A percentile compares a stretch with the other conserved stretches of the same genome.
phyloP scores from a whole-genome alignment of 2,329 filamentous ascomycete genomes.

The Exophiala aquamarina region DNA sequence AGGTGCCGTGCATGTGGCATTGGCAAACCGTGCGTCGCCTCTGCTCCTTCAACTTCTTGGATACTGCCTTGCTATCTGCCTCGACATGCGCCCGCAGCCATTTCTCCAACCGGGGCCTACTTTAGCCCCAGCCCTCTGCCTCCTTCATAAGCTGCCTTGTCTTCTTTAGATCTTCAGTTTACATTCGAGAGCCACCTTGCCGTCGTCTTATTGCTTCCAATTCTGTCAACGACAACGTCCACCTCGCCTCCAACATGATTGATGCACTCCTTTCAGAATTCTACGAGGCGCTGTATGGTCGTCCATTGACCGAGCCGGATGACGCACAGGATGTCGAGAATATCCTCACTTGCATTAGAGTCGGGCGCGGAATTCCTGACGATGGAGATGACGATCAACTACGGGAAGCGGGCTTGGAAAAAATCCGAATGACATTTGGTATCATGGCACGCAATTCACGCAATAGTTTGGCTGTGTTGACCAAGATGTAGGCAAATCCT shows the following conservation, averaged over 20 bases:
- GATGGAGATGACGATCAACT: conserved; percentile 11
- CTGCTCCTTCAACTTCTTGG: too few species aligned
- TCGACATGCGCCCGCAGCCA: too few species aligned
- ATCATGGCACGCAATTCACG: conserved; percentile 7
- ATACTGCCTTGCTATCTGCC: too few species aligned
- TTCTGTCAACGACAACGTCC: not conserved
- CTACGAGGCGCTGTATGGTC: conserved; percentile 11
- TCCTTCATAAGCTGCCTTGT: conserved; percentile 1
- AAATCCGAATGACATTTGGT: conserved; percentile 7
- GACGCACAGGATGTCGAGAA: conserved; percentile 14
- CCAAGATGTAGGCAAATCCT: conserved; percentile 12
- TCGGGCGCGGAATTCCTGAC: conserved; percentile 9
- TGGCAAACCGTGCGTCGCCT: too few species aligned
- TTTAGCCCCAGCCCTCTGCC: conserved; percentile 5
- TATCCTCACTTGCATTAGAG: conserved; percentile 16
- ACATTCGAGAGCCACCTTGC: not conserved
- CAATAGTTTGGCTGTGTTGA: conserved; percentile 11
- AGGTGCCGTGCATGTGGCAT: too few species aligned
- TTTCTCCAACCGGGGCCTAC: too few species aligned
- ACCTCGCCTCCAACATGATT: conserved; percentile 8
- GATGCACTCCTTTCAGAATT: conserved; percentile 11
- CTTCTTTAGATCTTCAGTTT: not conserved
- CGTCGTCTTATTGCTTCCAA: too few species aligned
- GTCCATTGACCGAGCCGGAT: conserved; percentile 8
- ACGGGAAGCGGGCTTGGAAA: conserved; percentile 2